Percentiles rank a stretch among this genome's conserved stretches.
These are phyloP conservation scores for Botryotinia narcissicola DNA, from an alignment of 2,329 filamentous ascomycete species.

Conservation along the genomic window DNA sequence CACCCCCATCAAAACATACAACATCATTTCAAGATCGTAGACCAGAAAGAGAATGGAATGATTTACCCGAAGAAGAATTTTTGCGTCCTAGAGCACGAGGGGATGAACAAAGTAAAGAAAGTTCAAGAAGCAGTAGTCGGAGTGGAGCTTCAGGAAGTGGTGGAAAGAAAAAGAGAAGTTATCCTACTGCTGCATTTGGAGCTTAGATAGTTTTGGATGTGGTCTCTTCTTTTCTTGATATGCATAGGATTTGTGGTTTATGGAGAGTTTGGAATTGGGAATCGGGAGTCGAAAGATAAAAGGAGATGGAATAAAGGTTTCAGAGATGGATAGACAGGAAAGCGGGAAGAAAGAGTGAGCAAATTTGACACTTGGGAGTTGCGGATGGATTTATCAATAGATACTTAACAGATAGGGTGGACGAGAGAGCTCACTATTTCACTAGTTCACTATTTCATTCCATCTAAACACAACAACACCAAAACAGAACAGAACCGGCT, in stretches of 20 bases:
- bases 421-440: neutral
- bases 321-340: neutral
- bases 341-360: neutral
- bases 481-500: neutral
- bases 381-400: neutral
- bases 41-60: conserved; percentile 64
- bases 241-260: neutral
- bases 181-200: conserved; percentile 62
- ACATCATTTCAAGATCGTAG: conserved; percentile 59
- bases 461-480: neutral
- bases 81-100: conserved; percentile 37
- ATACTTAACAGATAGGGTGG: neutral
- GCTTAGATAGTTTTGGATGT: neutral
- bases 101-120: conserved; percentile 39
- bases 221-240: neutral
- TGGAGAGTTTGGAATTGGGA: neutral
- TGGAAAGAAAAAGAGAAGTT: conserved; percentile 58
- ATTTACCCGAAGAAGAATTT: conserved; percentile 57
- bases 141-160: conserved; percentile 43
- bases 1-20: conserved; percentile 9
- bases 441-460: neutral
- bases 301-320: neutral
- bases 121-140: conserved; percentile 54
- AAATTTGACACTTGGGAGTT: neutral
- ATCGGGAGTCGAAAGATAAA: neutral